Evolutionary conservation across 805 yeast species (phyloP), one percentile per base, ranked within the genome.

Genomic region (Metschnikowia gelsemii): DNA sequence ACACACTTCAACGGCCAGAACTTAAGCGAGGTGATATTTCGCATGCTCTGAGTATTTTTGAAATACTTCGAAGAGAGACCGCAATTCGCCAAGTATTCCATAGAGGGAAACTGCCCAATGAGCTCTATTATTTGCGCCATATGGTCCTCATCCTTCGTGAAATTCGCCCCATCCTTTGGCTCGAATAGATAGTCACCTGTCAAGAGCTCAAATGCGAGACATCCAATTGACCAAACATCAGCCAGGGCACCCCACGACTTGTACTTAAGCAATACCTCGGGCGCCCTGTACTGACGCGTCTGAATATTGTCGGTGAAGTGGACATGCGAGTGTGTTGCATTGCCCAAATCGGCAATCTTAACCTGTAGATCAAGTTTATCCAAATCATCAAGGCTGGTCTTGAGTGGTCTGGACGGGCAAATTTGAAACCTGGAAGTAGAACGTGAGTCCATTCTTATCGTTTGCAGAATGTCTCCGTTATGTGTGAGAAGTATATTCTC

Each of bases 111-210:
- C 23, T 76, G 73, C 1, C 95, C 91, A 38, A 87, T 59, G 13
- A 87, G 69, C 62, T 91, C 98, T 25, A 93, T 81, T 11, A 93
- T 87, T 62, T 93, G 98, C 0, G 98, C 98, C 54, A 93, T 74
- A 62, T 93, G 99, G 61, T 93, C 99, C 58, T 91, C 97, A 62
- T 90, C 96, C 57, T 90, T 90, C 35, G 82, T 61, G 64, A 87
- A 91, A 4, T 84, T 70, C 41, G 76, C 78, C 1, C 90, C 89
- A 47, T 79, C 79, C 38, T 80, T 78, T 4, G 99, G 99, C 61
- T 91, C 97, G 62, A 91, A 93, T 36, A 93, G 63, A 56, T 90
- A 90, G 63, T 91, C 98, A 3, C 98, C 98, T 0, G 99, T 91
- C 32, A 91, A 63, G 18, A 93, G 72, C 66, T 93, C 99, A 64